phyloP scores from a whole-genome alignment of 2,329 filamentous ascomycete species.

The Colletotrichum abscissum region DNA sequence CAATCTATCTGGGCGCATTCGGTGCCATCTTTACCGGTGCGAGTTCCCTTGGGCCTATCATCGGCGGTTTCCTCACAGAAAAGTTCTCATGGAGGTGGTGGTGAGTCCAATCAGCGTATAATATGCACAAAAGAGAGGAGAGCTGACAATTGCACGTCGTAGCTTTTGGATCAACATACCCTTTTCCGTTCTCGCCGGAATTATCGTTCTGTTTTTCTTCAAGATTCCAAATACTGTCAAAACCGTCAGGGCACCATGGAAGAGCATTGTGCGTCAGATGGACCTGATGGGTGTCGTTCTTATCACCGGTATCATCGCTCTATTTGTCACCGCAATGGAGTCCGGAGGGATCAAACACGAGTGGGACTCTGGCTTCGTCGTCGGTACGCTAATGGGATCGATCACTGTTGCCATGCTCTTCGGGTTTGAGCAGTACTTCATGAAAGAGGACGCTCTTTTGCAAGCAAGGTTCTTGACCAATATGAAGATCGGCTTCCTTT shows the following conservation, averaged over 20 bases:
- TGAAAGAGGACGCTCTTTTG: background rate
- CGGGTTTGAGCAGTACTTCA: background rate
- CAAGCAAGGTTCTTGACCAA: background rate
- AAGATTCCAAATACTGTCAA: background rate
- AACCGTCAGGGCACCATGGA: background rate
- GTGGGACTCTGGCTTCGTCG: background rate
- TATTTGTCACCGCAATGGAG: background rate
- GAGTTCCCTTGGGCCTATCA: background rate
- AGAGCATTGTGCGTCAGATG: background rate
- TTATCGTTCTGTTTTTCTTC: background rate
- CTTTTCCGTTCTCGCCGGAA: conserved; percentile 55
- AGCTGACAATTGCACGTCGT: conserved; percentile 44
- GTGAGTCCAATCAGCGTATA: background rate
- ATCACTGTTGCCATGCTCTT: background rate
- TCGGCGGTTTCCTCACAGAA: conserved; percentile 59
- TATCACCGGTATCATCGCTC: background rate
- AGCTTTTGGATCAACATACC: conserved; percentile 59
- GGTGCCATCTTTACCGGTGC: conserved; percentile 64
- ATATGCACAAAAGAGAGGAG: no score
- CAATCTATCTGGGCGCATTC: conserved; percentile 41
- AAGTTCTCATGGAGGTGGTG: conserved; percentile 60
- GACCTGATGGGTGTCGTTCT: background rate
- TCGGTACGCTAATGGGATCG: background rate
- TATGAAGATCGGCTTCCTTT: background rate
- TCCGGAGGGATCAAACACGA: background rate